Conservation (phyloP, 2,329 filamentous ascomycete genomes). For the Colletotrichum chrysophilum region DNA sequence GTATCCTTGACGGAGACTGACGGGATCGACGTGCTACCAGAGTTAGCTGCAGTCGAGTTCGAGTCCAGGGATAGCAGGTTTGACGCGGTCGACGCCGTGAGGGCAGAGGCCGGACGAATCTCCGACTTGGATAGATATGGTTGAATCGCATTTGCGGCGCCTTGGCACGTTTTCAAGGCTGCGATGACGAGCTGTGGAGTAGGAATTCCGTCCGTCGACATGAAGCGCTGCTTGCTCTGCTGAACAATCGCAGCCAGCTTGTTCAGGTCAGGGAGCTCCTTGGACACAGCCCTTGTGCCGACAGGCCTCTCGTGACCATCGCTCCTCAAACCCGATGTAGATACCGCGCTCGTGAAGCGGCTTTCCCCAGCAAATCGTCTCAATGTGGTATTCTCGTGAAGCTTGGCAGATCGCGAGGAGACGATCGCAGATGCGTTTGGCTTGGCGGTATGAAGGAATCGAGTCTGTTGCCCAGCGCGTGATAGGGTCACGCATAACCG, state of each 20-base stretch:
- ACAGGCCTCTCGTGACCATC: conserved; percentile 1
- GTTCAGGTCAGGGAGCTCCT: conserved; percentile 39
- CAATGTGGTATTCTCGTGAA: conserved; percentile 1
- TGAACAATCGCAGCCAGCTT: conserved; percentile 47
- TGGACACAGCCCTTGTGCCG: conserved; percentile 3
- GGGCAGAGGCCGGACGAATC: conserved; percentile 52
- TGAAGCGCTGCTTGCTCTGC: conserved; percentile 47
- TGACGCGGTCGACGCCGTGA: conserved; percentile 40
- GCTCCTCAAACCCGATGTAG: background rate
- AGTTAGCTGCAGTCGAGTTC: conserved; percentile 21
- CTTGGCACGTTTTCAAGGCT: conserved; percentile 50
- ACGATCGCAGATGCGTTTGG: conserved; percentile 8
- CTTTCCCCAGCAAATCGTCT: background rate
- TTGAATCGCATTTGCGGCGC: conserved; percentile 48
- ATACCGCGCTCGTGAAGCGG: conserved; percentile 1
- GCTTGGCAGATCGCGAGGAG: conserved; percentile 11
- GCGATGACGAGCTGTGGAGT: conserved; percentile 45
- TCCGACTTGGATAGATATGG: conserved; percentile 44
- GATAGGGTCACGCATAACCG: conserved; percentile 46
- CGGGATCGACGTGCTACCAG: conserved; percentile 15
- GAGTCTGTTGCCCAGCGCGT: conserved; percentile 18
- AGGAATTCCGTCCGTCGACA: conserved; percentile 50
- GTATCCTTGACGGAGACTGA: conserved; percentile 43
- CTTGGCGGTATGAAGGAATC: conserved; percentile 23
- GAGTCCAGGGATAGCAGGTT: conserved; percentile 38